Evolutionary conservation across 495 filamentous ascomycete genomes (phyloP), one percentile per base, ranked within the genome.

Genomic region (Sordaria brevicollis): DNA sequence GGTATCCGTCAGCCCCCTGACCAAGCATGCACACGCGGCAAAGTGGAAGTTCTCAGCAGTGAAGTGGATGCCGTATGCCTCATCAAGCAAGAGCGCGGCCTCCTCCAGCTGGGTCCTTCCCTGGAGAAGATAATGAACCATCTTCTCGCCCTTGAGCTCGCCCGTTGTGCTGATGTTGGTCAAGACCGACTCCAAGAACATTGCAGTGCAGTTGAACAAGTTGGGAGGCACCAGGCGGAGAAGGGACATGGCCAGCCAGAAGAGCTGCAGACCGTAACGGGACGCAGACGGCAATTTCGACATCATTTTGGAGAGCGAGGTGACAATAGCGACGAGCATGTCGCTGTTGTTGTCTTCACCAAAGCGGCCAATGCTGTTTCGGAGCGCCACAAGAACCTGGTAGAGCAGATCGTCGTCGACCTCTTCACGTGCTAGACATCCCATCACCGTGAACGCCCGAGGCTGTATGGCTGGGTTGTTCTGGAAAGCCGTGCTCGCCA

Each of bases 391-490:
- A 7, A 90, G 82, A 29, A 90, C 87, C 73, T 90, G 88, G 73
- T 90, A 90, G 17, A 90, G 85, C 38, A 90, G 75, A 71, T 90
- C 88, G 68, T 90, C 88, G 67, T 90, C 88, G 0, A 89, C 88
- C 74, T 89, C 88, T 73, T 89, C 88, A 11, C 86, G 82, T 36
- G 88, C 88, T 5, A 90, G 79, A 69, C 88, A 90, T 11, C 88
- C 88, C 88, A 90, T 90, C 37, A 90, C 88, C 0, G 88, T 86
- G 69, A 90, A 90, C 33, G 88, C 88, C 25, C 86, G 80, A 19
- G 88, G 87, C 74, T 90, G 88, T 66, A 90, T 89, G 5, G 88
- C 87, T 13, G 88, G 88, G 72, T 90, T 90, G 72, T 86, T 90
- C 76, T 90, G 88, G 75, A 90, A 90, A 3, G 88, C 88, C 3